Evolutionary conservation across 257 asterid species (phyloP), one percentile per base, ranked within the genome.

Genomic region (Jacaranda mimosifolia): DNA sequence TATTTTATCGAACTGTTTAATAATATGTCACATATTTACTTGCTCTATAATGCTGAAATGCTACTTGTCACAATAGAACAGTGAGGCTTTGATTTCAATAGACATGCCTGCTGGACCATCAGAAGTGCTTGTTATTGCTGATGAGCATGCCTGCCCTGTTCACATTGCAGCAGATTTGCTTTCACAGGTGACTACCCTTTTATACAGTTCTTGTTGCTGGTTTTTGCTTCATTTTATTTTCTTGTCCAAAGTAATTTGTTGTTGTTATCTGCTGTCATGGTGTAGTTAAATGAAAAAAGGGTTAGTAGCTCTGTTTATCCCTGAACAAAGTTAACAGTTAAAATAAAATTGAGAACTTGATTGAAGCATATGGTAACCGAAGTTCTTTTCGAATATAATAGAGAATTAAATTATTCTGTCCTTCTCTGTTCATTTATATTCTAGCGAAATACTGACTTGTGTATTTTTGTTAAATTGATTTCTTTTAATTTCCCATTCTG

Each of bases 31-130:
- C 7, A 19, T 32, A 40, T 39, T 21, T 48, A 26, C 43, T 75
- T 49, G 64, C 9, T 52, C 4, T 21, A 7, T 68, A 60, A 63
- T 36, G 55, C 81, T 83, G 83, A 81, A 10, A 62, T 79, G 52
- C n/a, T 74, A 56, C 69, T 46, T 81, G 79, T 82, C 39, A 79
- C 75, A 78, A 77, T 89, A 95, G 99, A 95, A 93, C 81, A 95
- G 99, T 73, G 99, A 95, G 80, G 99, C 98, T 49, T 89, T 95
- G 98, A 82, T 93, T 78, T 93, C 97, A 67, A 93, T 95, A 82
- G 99, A 95, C 89, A 95, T 95, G 99, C 98, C 99, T 11, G 97
- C 98, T 83, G 99, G 99, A 82, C 99, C 99, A 73, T 95, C 99
- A n/a, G 99, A 95, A 95, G 98, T 95, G 78, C 99, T 96, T 79